Base-by-base conservation (phyloP, 2,329 filamentous ascomycete species). In the Alternaria sp. region DNA sequence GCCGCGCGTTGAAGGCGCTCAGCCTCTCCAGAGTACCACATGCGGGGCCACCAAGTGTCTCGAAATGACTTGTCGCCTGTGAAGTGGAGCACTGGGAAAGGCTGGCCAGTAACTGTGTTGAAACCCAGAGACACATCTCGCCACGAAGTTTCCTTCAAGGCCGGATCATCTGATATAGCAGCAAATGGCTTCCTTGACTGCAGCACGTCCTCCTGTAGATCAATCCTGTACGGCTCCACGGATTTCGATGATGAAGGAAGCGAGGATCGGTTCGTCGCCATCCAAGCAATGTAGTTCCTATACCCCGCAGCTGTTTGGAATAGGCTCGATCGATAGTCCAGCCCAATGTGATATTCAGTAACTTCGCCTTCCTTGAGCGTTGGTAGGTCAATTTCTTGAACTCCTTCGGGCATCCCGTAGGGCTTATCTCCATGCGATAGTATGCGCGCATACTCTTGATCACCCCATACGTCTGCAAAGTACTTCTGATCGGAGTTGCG, bases 401-500 rank as follows among this genome's bases (percentile, higher is more conserved):
- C 54, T 12, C 21, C 23, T 30, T 18, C 23, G 28, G 54, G 54
- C 45, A 46, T 56, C 54, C 41, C 23, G 18, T 56, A 43, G 6
- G 54, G 43, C 15, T 46, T 47, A n/a, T 26, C 41, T 8, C 54
- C 54, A 33, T 15, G 25, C 11, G 23, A 25, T 4, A 56, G 12
- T 25, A 44, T 46, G 18, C 54, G 54, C 23, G 54, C 23, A 12
- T 46, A 56, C 30, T 56, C 54, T n/a, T 56, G 54, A 15, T 56
- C 43, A 6, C 37, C 54, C 54, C 54, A 56, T 56, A 56, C 14
- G 21, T 56, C 54, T 25, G 54, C 54, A 15, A 56, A 46, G 15
- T 56, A 56, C 54, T 30, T 56, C 41, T 56, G 54, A 43, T 56
- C 54, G n/a, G 54, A 56, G 15, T 56, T 56, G 54, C 54, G 54